phyloP scores from a whole-genome alignment of 306 rosid species.

The Malus asiatica region DNA sequence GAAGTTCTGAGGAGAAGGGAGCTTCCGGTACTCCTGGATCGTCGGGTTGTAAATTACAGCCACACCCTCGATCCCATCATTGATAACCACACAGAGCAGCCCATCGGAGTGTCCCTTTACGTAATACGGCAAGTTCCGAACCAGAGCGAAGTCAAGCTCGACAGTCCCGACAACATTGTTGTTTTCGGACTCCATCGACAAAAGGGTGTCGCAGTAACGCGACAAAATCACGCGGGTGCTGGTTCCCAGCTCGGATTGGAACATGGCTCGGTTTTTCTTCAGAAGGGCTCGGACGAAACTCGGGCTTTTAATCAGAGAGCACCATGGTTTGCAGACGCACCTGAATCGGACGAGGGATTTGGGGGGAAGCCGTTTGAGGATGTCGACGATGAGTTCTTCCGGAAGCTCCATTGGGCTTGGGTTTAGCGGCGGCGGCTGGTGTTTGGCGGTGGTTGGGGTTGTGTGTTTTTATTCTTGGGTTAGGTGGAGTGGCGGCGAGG shows the following conservation, averaged over 20 bases:
- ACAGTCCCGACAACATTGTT: conserved; percentile 1
- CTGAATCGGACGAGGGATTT: conserved; percentile 24
- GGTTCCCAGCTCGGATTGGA: background rate
- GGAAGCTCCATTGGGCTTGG: conserved; percentile 15
- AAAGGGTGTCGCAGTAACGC: conserved; percentile 28
- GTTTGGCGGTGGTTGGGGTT: background rate
- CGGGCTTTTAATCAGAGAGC: conserved; percentile 13
- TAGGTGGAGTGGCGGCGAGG: background rate
- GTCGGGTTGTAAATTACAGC: conserved; percentile 37
- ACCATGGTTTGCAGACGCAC: conserved; percentile 40
- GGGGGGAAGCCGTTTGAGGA: conserved; percentile 28
- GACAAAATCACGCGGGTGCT: conserved; percentile 26
- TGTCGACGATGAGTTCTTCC: conserved; percentile 24
- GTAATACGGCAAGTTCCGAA: conserved; percentile 21
- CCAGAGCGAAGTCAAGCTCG: conserved; percentile 14
- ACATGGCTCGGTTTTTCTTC: background rate
- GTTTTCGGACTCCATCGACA: conserved; percentile 14
- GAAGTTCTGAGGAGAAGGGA: conserved; percentile 19
- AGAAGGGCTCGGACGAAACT: conserved; percentile 23
- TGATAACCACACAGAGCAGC: conserved; percentile 30
- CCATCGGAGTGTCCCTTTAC: conserved; percentile 48
- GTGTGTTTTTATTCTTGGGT: background rate
- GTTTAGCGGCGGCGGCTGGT: background rate
- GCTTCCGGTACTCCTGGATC: conserved; percentile 20
- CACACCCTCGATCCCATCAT: conserved; percentile 23